Conservation (phyloP, 805 yeast genomes). For the Candida germanica region DNA sequence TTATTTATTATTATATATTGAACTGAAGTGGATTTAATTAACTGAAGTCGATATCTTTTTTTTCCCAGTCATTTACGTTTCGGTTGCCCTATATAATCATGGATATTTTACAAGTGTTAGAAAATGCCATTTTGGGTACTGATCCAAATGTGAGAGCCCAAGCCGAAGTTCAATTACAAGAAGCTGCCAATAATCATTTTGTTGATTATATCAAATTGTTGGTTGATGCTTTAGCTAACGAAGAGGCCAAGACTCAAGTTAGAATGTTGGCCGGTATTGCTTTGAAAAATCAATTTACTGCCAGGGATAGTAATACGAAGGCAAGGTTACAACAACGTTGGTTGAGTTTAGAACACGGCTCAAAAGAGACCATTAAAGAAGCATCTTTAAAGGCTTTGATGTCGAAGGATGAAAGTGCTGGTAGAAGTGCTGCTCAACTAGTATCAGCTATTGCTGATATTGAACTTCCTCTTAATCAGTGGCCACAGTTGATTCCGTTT, state of each 20-base stretch:
- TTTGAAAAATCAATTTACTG: constrained; percentile 80
- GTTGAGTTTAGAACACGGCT: constrained; percentile 54
- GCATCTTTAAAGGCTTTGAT: constrained; percentile 57
- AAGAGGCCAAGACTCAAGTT: constrained; percentile 66
- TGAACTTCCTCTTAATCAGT: constrained; percentile 81
- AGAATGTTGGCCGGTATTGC: constrained; percentile 89
- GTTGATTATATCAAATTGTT: constrained; percentile 68
- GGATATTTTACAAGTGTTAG: constrained; percentile 67
- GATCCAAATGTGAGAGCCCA: constrained; percentile 64
- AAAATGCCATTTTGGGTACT: constrained; percentile 71
- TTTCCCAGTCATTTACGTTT: too few species aligned
- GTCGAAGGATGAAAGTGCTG: constrained; percentile 71
- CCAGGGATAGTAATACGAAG: constrained; percentile 68
- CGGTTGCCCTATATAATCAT: constrained; percentile 8
- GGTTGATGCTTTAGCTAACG: constrained; percentile 68
- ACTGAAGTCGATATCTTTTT: too few species aligned
- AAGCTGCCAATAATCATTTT: constrained; percentile 72
- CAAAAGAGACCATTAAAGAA: constrained; percentile 64
- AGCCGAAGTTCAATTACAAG: constrained; percentile 75
- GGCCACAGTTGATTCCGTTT: constrained; percentile 82
- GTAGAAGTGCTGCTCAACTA: constrained; percentile 85
- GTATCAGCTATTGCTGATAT: constrained; percentile 97
- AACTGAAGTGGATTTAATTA: too few species aligned
- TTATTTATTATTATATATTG: too few species aligned
- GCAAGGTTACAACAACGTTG: constrained; percentile 68